Base-by-base conservation (phyloP, 306 rosid species). In the Vigna reflexopilosa region DNA sequence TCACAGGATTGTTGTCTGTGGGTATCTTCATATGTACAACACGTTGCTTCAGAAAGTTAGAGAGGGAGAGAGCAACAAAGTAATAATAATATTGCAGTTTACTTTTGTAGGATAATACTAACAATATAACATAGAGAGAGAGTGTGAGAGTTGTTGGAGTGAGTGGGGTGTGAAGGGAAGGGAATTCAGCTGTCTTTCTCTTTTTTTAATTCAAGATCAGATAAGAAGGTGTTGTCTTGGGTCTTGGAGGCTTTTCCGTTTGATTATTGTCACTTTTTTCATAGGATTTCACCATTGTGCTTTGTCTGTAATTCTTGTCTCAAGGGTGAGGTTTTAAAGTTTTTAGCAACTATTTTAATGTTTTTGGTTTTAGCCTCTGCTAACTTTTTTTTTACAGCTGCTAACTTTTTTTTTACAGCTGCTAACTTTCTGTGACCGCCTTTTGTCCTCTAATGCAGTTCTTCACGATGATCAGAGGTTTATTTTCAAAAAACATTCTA, bases 391-490 rank as follows among this genome's bases (percentile, higher is more conserved):
- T n/a, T n/a, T n/a, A n/a, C n/a, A n/a, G n/a, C 87, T 89, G 91
- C 76, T 82, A 70, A 83, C 81, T 85, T 87, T 90, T 17, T 17
- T 17, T 17, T 17, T 17, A 17, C 19, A 0, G 26, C 87, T 89
- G 92, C 76, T 82, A 70, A 83, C 81, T 85, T 87, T 90, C 86
- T 90, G 88, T 82, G 91, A 83, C 94, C 76, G 79, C 84, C 85
- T 88, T 89, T 96, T 93, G 99, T 96, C 99, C n/a, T 90, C 77
- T 93, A 96, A 96, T 84, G 86, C 93, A 86, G 86, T 89, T 89
- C 85, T 86, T 93, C 99, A 95, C 96, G 99, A 91, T 98, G 86
- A 98, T 95, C 99, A 91, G 99, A 90, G 71, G 69, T 82, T 91
- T 30, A 40, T 86, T 86, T 86, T 77, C 63, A 77, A 78, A 62